phyloP scores from a whole-genome alignment of 176 grass and related monocot genomes.

The Carex kokanica region DNA sequence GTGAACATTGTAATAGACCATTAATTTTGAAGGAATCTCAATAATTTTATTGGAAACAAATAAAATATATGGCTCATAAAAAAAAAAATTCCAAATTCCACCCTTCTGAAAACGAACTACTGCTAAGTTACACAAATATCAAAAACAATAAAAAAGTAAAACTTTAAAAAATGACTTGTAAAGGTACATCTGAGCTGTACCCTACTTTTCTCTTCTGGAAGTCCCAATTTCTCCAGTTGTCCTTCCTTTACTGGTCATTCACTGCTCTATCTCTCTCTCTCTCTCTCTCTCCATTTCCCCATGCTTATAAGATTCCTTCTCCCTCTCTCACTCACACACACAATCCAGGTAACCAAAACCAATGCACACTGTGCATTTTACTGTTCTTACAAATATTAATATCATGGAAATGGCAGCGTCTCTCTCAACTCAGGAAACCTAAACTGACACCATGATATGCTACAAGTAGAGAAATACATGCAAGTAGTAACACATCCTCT shows the following conservation, averaged over 20 bases:
- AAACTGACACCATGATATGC: constrained; percentile 8
- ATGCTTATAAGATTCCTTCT: constrained; percentile 12
- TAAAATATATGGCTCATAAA: background rate
- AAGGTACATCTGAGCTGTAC: constrained; percentile 17
- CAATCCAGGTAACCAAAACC: constrained; percentile 6
- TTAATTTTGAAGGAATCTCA: background rate
- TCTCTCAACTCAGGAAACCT: background rate
- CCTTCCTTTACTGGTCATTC: background rate
- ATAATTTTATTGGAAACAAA: background rate
- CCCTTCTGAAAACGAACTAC: background rate
- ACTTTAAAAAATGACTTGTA: constrained; percentile 18
- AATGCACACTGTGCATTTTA: constrained; percentile 14
- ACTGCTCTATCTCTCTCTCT: background rate
- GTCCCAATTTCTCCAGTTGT: constrained; percentile 12
- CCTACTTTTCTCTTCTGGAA: constrained; percentile 18
- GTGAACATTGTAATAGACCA: background rate
- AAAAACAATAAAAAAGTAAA: background rate
- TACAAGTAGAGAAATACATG: constrained; percentile 5
- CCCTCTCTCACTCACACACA: constrained; percentile 15
- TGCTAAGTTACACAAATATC: background rate
- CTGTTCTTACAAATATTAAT: constrained; percentile 1
- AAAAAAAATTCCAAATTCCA: background rate
- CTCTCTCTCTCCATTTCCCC: constrained; percentile 20
- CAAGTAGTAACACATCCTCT: constrained; percentile 5
- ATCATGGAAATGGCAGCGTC: background rate